Evolutionary conservation across 108 stramenopile species (phyloP).

Genomic region (Cyclotella sp.): DNA sequence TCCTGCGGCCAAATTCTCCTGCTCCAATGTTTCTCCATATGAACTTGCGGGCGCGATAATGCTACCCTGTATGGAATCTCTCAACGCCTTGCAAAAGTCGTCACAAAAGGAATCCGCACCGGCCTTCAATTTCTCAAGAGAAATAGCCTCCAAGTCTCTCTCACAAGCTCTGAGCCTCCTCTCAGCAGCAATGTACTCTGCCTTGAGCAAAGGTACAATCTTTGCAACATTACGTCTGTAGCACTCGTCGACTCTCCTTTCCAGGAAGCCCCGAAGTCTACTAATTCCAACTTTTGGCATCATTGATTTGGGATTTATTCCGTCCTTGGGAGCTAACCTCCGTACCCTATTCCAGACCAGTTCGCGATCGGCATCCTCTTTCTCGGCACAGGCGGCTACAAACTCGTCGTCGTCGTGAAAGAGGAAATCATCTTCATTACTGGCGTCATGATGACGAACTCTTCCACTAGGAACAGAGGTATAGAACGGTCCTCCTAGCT

Average conservation of each 20-base stretch:
- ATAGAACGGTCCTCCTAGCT: conserved; percentile 93
- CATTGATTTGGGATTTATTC: conserved; percentile 46
- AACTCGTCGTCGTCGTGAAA: conserved; percentile 85
- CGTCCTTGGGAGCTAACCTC: conserved; percentile 28
- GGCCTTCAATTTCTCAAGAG: conserved; percentile 77
- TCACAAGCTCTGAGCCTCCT: conserved; percentile 74
- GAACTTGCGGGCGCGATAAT: conserved; percentile 80
- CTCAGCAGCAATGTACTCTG: conserved; percentile 72
- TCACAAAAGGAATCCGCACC: conserved; percentile 89
- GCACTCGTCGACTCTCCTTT: conserved; percentile 89
- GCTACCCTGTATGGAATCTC: conserved; percentile 82
- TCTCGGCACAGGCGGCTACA: conserved; percentile 68
- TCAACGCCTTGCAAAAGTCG: conserved; percentile 79
- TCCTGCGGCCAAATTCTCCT: conserved; percentile 83
- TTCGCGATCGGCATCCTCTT: conserved; percentile 65
- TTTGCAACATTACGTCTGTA: conserved; percentile 91
- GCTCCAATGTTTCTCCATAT: conserved; percentile 89
- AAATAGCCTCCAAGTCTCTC: conserved; percentile 83
- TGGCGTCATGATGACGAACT: conserved; percentile 60
- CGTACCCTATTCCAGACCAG: conserved; percentile 50
- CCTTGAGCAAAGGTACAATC: conserved; percentile 92
- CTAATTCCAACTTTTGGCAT: conserved; percentile 74
- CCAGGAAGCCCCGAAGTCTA: conserved; percentile 85
- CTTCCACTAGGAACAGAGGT: conserved; percentile 92
- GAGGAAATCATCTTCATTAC: conserved; percentile 55